Percentiles rank a stretch among this genome's conserved stretches.
Conservation (phyloP, 306 rosid species). For the Rosa multiflora region DNA sequence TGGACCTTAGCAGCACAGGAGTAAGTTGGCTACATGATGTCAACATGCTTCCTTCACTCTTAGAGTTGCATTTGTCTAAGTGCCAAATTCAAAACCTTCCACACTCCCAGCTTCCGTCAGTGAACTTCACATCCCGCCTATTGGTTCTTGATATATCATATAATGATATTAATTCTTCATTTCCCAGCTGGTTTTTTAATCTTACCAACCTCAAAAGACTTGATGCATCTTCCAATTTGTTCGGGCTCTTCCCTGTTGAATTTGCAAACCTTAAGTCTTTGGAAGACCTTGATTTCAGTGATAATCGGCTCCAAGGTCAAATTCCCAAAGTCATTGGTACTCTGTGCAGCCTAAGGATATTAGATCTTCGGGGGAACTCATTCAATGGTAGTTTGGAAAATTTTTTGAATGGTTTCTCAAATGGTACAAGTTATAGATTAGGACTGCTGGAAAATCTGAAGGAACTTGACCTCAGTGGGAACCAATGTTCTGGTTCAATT, state of each 20-base stretch:
- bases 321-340: background rate
- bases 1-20: slow-evolving; percentile 22
- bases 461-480: background rate
- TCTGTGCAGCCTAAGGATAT: background rate
- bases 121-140: background rate
- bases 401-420: background rate
- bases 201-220: slow-evolving; percentile 1
- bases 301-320: background rate
- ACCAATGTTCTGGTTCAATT: background rate
- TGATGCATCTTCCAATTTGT: background rate
- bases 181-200: slow-evolving; percentile 29
- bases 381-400: background rate
- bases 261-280: slow-evolving; percentile 8
- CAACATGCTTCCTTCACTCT: slow-evolving; percentile 7
- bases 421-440: background rate
- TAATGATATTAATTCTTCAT: background rate
- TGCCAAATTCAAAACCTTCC: background rate
- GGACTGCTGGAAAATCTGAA: background rate
- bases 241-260: background rate
- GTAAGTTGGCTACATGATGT: slow-evolving; percentile 18
- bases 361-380: rapidly evolving
- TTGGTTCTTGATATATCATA: background rate
- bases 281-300: background rate
- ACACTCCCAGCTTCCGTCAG: background rate
- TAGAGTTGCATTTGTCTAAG: background rate